phyloP scores from a whole-genome alignment of 192 early-diverging fungal genomes.

The Linnemannia hyalina region DNA sequence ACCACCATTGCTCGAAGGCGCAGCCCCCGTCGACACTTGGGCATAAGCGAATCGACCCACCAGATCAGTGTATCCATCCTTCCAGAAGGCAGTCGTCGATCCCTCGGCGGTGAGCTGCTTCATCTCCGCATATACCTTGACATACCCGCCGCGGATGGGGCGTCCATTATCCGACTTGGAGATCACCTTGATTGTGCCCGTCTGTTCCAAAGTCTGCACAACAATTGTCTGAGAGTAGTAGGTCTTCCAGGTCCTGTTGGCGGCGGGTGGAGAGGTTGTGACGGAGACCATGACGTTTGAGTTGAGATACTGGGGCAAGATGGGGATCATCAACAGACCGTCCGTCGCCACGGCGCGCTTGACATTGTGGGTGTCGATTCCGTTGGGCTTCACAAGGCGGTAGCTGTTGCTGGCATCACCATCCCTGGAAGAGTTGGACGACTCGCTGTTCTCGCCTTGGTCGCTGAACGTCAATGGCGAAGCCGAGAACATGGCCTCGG shows the following conservation, averaged over 20 bases:
- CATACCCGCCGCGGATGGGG: constrained; percentile 60
- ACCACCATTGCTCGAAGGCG: neutral
- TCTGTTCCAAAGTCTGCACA: constrained; percentile 57
- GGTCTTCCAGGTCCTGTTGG: constrained; percentile 45
- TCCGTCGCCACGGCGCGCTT: constrained; percentile 27
- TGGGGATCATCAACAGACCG: constrained; percentile 38
- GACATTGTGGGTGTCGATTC: constrained; percentile 26
- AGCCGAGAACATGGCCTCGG: constrained; percentile 66
- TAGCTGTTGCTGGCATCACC: constrained; percentile 34
- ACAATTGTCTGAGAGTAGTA: constrained; percentile 60
- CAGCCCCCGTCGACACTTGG: constrained; percentile 56
- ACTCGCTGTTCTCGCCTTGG: constrained; percentile 51
- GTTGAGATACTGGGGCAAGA: constrained; percentile 43
- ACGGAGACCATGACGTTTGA: constrained; percentile 56
- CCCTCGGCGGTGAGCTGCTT: constrained; percentile 11
- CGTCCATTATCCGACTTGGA: constrained; percentile 33
- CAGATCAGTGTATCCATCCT: constrained; percentile 65
- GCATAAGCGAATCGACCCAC: constrained; percentile 65
- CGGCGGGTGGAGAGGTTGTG: constrained; percentile 32
- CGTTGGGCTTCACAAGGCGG: constrained; percentile 46
- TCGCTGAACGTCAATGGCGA: constrained; percentile 60
- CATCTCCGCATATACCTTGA: constrained; percentile 64
- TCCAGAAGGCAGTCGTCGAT: constrained; percentile 58
- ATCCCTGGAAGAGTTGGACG: neutral
- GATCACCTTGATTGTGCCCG: constrained; percentile 54